Conservation (phyloP, 2,329 filamentous ascomycete genomes). For the Aspergillus glaucus region DNA sequence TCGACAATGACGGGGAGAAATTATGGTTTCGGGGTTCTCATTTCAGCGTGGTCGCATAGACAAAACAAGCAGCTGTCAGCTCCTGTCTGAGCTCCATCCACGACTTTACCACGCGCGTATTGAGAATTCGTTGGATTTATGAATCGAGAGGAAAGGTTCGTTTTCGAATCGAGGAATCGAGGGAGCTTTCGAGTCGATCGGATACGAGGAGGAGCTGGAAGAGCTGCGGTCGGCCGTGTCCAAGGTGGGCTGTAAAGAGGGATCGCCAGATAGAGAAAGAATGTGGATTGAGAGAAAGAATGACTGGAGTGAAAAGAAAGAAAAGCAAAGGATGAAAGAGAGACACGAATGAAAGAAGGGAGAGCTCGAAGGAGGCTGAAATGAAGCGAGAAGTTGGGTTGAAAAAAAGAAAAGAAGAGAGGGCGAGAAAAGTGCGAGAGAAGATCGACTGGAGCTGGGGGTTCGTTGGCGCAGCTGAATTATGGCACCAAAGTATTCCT, state of each 20-base stretch:
- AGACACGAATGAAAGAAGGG: not conserved
- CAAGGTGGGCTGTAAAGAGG: constrained; percentile 6
- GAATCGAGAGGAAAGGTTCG: not conserved
- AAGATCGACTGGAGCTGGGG: constrained; percentile 4
- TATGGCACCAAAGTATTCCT: not conserved
- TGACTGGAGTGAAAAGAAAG: constrained; percentile 5
- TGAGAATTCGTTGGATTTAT: not conserved
- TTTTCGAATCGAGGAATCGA: constrained; percentile 1
- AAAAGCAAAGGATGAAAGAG: constrained; percentile 2
- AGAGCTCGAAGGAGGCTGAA: not conserved
- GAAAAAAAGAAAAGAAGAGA: not conserved
- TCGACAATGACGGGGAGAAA: not conserved
- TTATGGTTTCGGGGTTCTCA: constrained; percentile 12
- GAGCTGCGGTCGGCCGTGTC: constrained; percentile 5
- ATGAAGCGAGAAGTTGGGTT: constrained; percentile 4
- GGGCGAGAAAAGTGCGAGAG: not conserved
- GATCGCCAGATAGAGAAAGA: constrained; percentile 6
- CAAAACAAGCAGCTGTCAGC: not conserved
- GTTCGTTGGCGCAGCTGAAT: not conserved
- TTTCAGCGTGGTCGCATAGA: constrained; percentile 25
- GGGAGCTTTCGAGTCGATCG: constrained; percentile 1
- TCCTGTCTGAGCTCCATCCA: constrained; percentile 2
- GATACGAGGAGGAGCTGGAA: constrained; percentile 1
- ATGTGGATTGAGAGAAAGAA: constrained; percentile 4
- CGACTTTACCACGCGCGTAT: not conserved